Evolutionary conservation across 441 rosid genomes (phyloP), one percentile per base, ranked within the genome.

Genomic region (Bocquillonia castaneifolia): DNA sequence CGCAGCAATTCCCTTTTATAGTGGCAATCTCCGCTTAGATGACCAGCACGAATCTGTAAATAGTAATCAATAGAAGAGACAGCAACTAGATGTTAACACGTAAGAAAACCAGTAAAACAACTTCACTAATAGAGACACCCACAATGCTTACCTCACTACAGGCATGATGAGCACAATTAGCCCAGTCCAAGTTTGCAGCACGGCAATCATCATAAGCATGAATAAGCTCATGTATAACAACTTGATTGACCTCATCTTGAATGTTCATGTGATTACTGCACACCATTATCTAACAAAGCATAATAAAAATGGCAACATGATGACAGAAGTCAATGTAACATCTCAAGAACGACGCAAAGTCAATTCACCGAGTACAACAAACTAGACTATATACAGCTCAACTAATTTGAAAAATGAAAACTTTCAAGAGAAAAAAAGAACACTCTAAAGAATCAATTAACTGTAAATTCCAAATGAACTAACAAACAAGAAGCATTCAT

Each of bases 1-100:
- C 93, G 83, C 72, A 93, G 67, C 32, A 93, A 77, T 67, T 91
- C 97, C 45, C 97, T 82, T 76, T 93, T 89, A 82, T 71, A 93
- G 79, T 93, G 96, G 72, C 99, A 93, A 82, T 93, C 96, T 1
- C 97, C 97, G 34, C 99, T 93, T 57, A 91, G 77, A 80, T 91
- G 93, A 54, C 84, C 85, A 37, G 97, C 99, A 28, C 96, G 91
- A 67, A 93, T 91, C 97, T 93, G 76, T 67, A 77, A 37, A 53
- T n/a, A 47, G n/a, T 39, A 10, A 2, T 26, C n/a, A 51, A 1
- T 53, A 31, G 2, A 25, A 47, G 63, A 25, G 63, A 36, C 22
- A 40, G 10, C 10, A 68, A 65, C 39, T 14, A 37, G 39, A 51
- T 28, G 59, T 32, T 5, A 50, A 57, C 50, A 15, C 9, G 13